These are phyloP conservation scores for Copromyces sp. DNA, from an alignment of 495 filamentous ascomycete species.

Conservation along the genomic window DNA sequence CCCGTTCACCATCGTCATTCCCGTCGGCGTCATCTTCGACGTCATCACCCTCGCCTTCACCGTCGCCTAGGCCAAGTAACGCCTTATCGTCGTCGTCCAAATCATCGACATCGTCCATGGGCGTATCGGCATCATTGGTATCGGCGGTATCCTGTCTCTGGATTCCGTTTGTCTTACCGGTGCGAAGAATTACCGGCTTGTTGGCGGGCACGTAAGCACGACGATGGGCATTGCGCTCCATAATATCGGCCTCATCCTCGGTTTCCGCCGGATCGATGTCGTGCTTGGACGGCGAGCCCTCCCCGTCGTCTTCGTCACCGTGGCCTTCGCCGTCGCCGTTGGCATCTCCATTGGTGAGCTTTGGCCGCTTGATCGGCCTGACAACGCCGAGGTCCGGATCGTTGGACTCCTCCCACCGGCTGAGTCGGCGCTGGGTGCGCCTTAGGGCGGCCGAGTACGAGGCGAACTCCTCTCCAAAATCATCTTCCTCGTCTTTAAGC, in stretches of 20 bases:
- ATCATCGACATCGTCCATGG: conserved; percentile 38
- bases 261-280: conserved; percentile 22
- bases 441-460: conserved; percentile 64
- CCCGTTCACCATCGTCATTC: conserved; percentile 20
- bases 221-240: conserved; percentile 5
- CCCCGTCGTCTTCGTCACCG: conserved; percentile 18
- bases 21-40: conserved; percentile 15
- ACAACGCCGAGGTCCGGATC: conserved; percentile 38
- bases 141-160: not conserved
- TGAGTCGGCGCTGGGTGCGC: conserved; percentile 56
- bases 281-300: conserved; percentile 18
- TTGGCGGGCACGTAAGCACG: not conserved
- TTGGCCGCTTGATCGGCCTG: conserved; percentile 28
- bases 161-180: conserved; percentile 9
- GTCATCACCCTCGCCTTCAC: conserved; percentile 22
- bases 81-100: conserved; percentile 43
- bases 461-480: conserved; percentile 69
- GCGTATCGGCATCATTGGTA: conserved; percentile 9
- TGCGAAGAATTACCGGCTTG: not conserved
- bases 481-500: conserved; percentile 53
- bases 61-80: conserved; percentile 36
- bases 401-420: conserved; percentile 56
- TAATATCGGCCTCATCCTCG: conserved; percentile 21
- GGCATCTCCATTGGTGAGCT: conserved; percentile 12
- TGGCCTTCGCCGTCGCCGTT: conserved; percentile 10